These are phyloP conservation scores for Mallotus japonicus DNA, from an alignment of 441 rosid genomes.

Conservation along the genomic window DNA sequence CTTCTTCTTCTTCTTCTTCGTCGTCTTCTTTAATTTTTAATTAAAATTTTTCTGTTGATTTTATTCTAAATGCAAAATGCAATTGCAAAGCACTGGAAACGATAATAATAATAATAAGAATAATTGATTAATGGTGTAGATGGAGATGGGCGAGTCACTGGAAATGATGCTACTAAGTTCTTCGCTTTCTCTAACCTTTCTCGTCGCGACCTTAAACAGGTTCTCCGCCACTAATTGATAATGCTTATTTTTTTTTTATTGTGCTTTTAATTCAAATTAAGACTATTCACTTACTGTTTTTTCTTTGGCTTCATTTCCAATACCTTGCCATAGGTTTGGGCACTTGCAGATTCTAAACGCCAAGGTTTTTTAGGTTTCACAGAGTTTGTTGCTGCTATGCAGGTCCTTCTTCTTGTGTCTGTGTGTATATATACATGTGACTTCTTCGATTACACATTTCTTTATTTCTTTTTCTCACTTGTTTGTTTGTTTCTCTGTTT, in stretches of 20 bases:
- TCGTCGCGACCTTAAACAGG: constrained; percentile 87
- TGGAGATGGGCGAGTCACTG: constrained; percentile 76
- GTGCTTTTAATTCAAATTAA: no score
- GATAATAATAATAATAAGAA: no score
- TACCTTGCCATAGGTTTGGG: constrained; percentile 60
- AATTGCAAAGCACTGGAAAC: no score
- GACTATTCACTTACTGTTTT: no score
- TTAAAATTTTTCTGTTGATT: no score
- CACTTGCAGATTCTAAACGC: constrained; percentile 72
- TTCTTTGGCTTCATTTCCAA: no score
- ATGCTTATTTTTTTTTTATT: no score
- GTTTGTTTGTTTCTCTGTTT: constrained; percentile 3
- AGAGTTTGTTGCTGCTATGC: constrained; percentile 76
- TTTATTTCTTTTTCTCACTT: not conserved
- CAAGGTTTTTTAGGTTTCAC: constrained; percentile 70
- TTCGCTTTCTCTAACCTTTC: constrained; percentile 72
- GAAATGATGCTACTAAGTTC: constrained; percentile 73
- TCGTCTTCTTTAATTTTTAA: no score
- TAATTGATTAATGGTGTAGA: constrained; percentile 29
- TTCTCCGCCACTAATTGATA: not conserved
- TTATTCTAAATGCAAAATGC: no score
- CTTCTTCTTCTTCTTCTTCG: not conserved
- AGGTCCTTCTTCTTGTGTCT: constrained; percentile 30
- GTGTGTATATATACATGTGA: no score
- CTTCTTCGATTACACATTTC: constrained; percentile 14